Base-by-base conservation (phyloP, 2,329 filamentous ascomycete species). In the Chrysoporthe cubensis region DNA sequence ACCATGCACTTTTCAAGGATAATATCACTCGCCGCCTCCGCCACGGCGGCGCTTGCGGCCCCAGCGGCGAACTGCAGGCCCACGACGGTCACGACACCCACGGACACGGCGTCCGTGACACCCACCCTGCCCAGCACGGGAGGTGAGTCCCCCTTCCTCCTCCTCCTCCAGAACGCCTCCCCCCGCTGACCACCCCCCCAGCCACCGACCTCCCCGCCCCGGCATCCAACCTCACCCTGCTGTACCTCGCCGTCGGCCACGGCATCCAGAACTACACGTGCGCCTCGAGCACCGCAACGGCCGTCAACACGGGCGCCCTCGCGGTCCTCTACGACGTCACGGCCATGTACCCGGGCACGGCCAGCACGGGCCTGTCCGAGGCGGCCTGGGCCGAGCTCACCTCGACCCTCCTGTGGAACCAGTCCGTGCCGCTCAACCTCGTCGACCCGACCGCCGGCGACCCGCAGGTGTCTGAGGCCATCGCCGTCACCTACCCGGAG, bases 191-290 rank as follows among this genome's bases (percentile, higher is more conserved):
- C 37, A 7, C 7, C 26, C n/a, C 5, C 5, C 26, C 62, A 83
- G 80, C 75, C 48, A 74, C 73, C 34, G 79, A 87, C 63, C 83
- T 88, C 40, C 76, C 81, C n/a, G 68, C 76, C 4, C 81, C 81
- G 1, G 71, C 82, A 2, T 69, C 77, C 11, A 74, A 74, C 70
- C 73, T 80, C 56, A 75, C 75, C 5, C 78, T 88, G 48, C 83
- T 85, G 75, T 79, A 84, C 79, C 85, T 91, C 70, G 83, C 82
- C 66, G 78, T 91, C 54, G 89, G 88, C 72, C 84, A 89, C 72
- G 89, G 89, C 67, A 85, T 89, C 73, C 89, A 91, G 74, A 91
- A 91, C 83, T 91, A 91, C 81, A 89, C 86, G 48, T 91, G 89
- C 78, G 75, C 73, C 42, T 66, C 73, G n/a, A 68, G 74, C 18